Conservation (phyloP, 148 eudicot species). For the Silene conica region DNA sequence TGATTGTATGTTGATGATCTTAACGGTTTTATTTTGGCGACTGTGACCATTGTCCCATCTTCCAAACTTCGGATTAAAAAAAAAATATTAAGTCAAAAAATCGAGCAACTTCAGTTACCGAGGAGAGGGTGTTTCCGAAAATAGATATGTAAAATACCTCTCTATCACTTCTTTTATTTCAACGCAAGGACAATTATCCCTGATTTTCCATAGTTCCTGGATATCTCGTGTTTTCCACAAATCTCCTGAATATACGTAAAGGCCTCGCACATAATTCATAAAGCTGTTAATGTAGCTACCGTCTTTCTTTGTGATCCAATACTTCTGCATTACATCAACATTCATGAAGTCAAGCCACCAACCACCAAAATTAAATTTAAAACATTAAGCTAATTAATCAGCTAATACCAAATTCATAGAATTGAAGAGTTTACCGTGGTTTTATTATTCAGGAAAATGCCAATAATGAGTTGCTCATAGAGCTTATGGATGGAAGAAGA, state of each 20-base stretch:
- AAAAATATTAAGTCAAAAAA: too few relatives aligned
- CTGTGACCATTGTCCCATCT: constrained; percentile 19
- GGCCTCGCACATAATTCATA: too few relatives aligned
- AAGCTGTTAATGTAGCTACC: constrained; percentile 16
- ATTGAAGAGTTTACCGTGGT: background rate
- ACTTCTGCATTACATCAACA: constrained; percentile 15
- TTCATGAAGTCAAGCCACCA: background rate
- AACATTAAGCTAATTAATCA: background rate
- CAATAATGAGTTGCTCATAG: constrained; percentile 9
- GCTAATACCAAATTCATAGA: background rate
- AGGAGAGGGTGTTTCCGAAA: too few relatives aligned
- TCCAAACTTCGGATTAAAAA: background rate
- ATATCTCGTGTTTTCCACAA: too few relatives aligned
- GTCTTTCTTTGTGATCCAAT: constrained; percentile 9
- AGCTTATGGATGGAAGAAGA: constrained; percentile 6
- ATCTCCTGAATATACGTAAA: too few relatives aligned
- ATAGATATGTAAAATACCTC: too few relatives aligned
- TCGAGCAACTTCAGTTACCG: too few relatives aligned
- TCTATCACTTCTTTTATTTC: too few relatives aligned
- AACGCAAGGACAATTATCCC: too few relatives aligned
- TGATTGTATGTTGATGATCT: constrained; percentile 35
- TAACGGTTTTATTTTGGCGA: constrained; percentile 32
- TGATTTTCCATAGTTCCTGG: too few relatives aligned
- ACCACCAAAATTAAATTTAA: background rate
- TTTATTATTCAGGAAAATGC: constrained; percentile 2